Evolutionary conservation across 257 asterid genomes (phyloP).

Genomic region (Handroanthus guayacan): DNA sequence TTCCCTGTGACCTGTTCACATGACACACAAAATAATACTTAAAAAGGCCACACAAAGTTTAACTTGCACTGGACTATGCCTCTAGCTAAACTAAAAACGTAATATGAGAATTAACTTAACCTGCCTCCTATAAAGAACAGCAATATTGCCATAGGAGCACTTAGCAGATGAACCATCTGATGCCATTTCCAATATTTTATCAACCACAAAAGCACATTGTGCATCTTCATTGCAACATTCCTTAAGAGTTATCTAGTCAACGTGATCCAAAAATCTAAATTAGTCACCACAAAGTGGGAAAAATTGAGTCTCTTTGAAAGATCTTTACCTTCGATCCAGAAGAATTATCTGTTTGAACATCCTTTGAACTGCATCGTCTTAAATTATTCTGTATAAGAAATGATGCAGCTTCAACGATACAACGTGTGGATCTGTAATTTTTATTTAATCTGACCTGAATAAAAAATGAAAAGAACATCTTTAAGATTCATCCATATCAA

Average conservation of each 20-base stretch:
- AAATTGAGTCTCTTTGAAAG: constrained; percentile 17
- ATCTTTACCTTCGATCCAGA: constrained; percentile 81
- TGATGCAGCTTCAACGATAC: constrained; percentile 94
- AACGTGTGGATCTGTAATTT: constrained; percentile 93
- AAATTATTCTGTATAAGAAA: constrained; percentile 77
- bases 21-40: constrained; percentile 21
- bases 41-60: constrained; percentile 9
- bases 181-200: constrained; percentile 82
- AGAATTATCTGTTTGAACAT: constrained; percentile 77
- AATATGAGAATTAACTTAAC: constrained; percentile 52
- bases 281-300: constrained; percentile 28
- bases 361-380: constrained; percentile 72
- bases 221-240: constrained; percentile 94
- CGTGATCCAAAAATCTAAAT: constrained; percentile 31
- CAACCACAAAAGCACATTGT: constrained; percentile 93
- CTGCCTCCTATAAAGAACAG: constrained; percentile 97
- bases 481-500: constrained; percentile 28
- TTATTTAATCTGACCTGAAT: constrained; percentile 80
- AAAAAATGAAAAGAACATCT: constrained; percentile 35
- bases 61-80: constrained; percentile 28
- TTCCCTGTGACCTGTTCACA: constrained; percentile 85
- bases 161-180: constrained; percentile 69
- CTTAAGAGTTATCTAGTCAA: constrained; percentile 74
- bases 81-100: constrained; percentile 28
- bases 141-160: constrained; percentile 70